Base-by-base conservation (phyloP, 129 eudicot genomes). In the Arctium minus region DNA sequence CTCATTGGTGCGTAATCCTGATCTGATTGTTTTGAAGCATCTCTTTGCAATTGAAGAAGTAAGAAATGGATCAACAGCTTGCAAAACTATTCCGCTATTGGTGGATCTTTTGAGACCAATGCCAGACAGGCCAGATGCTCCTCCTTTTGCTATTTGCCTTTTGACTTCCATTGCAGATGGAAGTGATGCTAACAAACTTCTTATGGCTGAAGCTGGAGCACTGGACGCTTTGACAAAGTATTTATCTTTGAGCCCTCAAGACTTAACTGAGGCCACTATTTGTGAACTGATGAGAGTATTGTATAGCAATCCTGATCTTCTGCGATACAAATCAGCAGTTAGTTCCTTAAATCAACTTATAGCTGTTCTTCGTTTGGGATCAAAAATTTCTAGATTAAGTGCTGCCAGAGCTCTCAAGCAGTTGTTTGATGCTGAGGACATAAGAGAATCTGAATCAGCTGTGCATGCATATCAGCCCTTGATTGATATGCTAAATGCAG, bases 141-240 rank as follows among this genome's bases (percentile, higher is more conserved):
- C 97, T 38, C 86, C 92, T 22, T 79, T 85, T 76, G 76, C 93
- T 35, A 91, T 93, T 80, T 81, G 76, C 36, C 86, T 93, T 37
- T 78, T 93, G 86, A 89, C 87, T 65, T 83, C 75, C 30, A 91
- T 93, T 88, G 97, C 94, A n/a, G 92, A 89, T 65, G 96, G 83
- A 73, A 89, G 81, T 87, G 97, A 93, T 78, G 83, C 92, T 50
- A 93, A 93, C 76, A 93, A 93, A 82, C 87, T 88, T 65, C 72
- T 88, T 3, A 89, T 93, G 92, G 97, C 97, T 69, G 97, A 93
- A 91, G 82, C 92, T 64, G 97, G 97, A 70, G 94, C 88, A 10
- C 73, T 93, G 30, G 97, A 93, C 74, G 92, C 94, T 73, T 77
- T 93, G 78, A 82, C 92, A 6, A 93, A 86, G 83, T 93, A 93